These are phyloP conservation scores for Russula dissimulans DNA, from an alignment of 768 basidiomycete genomes.

Conservation along the genomic window DNA sequence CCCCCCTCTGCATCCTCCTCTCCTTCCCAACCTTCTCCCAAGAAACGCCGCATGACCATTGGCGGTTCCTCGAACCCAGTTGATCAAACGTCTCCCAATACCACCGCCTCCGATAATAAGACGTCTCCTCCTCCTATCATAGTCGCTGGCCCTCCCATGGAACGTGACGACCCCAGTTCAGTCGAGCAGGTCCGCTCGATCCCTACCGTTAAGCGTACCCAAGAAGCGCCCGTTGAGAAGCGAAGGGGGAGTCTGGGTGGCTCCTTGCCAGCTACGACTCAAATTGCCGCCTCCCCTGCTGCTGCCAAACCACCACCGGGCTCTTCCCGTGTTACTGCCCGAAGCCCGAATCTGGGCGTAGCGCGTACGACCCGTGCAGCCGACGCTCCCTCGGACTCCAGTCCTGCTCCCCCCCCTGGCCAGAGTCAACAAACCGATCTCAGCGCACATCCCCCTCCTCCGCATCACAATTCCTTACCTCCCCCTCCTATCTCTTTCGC, in stretches of 20 bases:
- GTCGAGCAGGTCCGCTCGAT: conserved; percentile 57
- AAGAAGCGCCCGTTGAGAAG: conserved; percentile 62
- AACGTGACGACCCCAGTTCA: conserved; percentile 47
- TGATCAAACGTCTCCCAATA: conserved; percentile 41
- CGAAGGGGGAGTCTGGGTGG: conserved; percentile 51
- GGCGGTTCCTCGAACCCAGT: conserved; percentile 49
- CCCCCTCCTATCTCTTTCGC: conserved; percentile 73
- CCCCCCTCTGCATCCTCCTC: conserved; percentile 12
- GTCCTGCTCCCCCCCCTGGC: conserved; percentile 21
- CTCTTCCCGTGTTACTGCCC: conserved; percentile 27
- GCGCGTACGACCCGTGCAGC: conserved; percentile 21
- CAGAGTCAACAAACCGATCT: conserved; percentile 22
- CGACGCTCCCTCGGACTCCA: conserved; percentile 19
- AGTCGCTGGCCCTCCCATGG: conserved; percentile 45
- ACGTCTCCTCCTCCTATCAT: conserved; percentile 60
- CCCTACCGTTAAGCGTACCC: conserved; percentile 58
- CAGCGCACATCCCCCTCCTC: conserved; percentile 12
- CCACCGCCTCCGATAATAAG: conserved; percentile 28
- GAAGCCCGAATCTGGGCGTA: conserved; percentile 18
- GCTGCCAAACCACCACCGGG: conserved; percentile 22
- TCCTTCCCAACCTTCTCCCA: conserved; percentile 26
- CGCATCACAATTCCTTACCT: conserved; percentile 40
- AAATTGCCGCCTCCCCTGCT: conserved; percentile 19
- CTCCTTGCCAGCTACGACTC: conserved; percentile 19
- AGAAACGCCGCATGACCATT: conserved; percentile 66